Conservation (phyloP, 2,329 filamentous ascomycete species). For the Tolypocladium ovalisporum region DNA sequence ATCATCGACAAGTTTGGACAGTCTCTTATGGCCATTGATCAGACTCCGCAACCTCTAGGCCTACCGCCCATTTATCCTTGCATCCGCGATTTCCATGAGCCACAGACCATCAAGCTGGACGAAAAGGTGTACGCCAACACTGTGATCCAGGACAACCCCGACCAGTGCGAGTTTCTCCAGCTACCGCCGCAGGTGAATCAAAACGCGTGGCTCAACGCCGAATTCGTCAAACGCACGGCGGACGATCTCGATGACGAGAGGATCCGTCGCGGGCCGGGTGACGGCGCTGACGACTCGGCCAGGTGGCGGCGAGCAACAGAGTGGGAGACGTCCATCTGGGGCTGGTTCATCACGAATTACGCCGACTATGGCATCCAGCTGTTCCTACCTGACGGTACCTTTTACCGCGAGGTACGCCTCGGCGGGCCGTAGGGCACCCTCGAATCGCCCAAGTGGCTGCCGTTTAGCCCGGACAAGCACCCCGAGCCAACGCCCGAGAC, state of each 20-base stretch:
- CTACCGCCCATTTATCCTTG: constrained; percentile 18
- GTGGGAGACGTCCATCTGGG: constrained; percentile 30
- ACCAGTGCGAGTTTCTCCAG: constrained; percentile 23
- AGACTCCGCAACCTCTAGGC: constrained; percentile 4
- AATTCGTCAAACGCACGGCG: constrained; percentile 14
- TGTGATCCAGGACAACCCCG: constrained; percentile 7
- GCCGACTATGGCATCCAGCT: constrained; percentile 29
- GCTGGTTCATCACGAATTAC: constrained; percentile 31
- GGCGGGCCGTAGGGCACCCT: constrained; percentile 15
- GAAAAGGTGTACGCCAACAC: constrained; percentile 11
- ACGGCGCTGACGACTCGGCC: not conserved
- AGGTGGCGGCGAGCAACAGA: constrained; percentile 12
- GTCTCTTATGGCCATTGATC: constrained; percentile 19
- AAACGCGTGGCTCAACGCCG: constrained; percentile 21
- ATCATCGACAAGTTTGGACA: constrained; percentile 40
- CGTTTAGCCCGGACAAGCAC: constrained; percentile 14
- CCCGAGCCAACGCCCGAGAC: too few species aligned
- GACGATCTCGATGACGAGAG: not conserved
- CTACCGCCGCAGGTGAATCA: constrained; percentile 31
- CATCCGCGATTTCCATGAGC: constrained; percentile 22
- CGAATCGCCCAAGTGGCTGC: constrained; percentile 19
- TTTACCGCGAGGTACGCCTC: constrained; percentile 30
- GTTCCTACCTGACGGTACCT: constrained; percentile 26
- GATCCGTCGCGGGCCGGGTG: too few species aligned
- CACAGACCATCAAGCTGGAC: constrained; percentile 10